phyloP scores from a whole-genome alignment of 2,329 filamentous ascomycete genomes.

The Keithomyces neogunnii region DNA sequence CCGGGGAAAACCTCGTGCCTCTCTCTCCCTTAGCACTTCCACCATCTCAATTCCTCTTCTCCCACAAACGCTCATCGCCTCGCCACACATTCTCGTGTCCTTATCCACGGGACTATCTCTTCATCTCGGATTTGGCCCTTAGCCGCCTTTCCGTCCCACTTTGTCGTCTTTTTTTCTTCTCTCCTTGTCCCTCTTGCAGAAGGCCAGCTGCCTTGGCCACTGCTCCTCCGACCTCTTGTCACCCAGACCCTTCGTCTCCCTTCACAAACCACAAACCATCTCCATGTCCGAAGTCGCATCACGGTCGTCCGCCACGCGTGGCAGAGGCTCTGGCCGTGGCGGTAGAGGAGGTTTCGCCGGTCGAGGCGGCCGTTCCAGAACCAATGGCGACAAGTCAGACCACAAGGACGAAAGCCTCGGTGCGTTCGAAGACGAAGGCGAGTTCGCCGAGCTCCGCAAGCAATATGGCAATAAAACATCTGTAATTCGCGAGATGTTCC shows the following conservation, averaged over 20 bases:
- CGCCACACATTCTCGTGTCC: slow-evolving; percentile 20
- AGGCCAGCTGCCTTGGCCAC: slow-evolving; percentile 12
- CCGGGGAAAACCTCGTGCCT: slow-evolving; percentile 29
- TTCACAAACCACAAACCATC: slow-evolving; percentile 26
- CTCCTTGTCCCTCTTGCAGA: slow-evolving; percentile 25
- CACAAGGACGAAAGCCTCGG: slow-evolving; percentile 49
- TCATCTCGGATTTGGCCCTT: slow-evolving; percentile 20
- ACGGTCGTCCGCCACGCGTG: slow-evolving; percentile 74
- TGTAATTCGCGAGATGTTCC: slow-evolving; percentile 86
- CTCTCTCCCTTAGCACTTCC: slow-evolving; percentile 21
- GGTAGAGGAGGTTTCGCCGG: slow-evolving; percentile 69
- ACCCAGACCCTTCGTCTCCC: slow-evolving; percentile 62
- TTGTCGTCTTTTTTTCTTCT: slow-evolving; percentile 20
- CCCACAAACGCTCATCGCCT: slow-evolving; percentile 11
- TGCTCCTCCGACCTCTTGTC: slow-evolving; percentile 1
- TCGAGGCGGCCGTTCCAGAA: slow-evolving; percentile 58
- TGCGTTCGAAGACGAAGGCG: slow-evolving; percentile 71
- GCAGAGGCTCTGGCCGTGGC: slow-evolving; percentile 83
- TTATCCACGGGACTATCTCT: slow-evolving; percentile 21
- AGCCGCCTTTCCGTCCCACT: slow-evolving; percentile 9
- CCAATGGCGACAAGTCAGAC: slow-evolving; percentile 62
- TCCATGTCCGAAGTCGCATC: slow-evolving; percentile 92
- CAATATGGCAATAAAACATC: slow-evolving; percentile 72
- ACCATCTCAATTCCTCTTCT: slow-evolving; percentile 4
- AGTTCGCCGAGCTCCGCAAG: slow-evolving; percentile 87